phyloP scores from a whole-genome alignment of 495 filamentous ascomycete genomes.

The Immersiella caudata region DNA sequence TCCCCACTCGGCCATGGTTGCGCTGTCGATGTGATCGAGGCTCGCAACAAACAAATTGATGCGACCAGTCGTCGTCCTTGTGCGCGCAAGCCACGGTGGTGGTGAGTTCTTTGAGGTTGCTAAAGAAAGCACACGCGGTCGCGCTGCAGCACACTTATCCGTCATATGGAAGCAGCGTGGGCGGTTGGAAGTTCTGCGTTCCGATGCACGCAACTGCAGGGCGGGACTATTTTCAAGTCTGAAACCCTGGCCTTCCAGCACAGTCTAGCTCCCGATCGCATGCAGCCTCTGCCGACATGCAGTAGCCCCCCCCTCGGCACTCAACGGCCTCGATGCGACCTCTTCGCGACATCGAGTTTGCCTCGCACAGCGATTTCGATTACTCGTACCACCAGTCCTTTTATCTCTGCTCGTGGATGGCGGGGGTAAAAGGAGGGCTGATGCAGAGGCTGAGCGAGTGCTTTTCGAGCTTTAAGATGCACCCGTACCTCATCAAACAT shows the following conservation, averaged over 20 bases:
- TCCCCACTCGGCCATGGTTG: constrained; percentile 3
- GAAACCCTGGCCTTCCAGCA: constrained; percentile 14
- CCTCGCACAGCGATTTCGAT: neutral
- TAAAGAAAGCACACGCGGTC: constrained; percentile 30
- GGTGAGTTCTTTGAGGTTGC: constrained; percentile 11
- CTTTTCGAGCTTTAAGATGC: neutral
- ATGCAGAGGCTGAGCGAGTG: neutral
- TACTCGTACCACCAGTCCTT: neutral
- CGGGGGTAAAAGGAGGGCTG: too few relatives aligned
- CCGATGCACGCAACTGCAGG: constrained; percentile 26
- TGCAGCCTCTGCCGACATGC: constrained; percentile 12
- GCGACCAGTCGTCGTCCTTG: neutral
- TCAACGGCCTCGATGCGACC: neutral
- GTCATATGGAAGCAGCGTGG: constrained; percentile 17
- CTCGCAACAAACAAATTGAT: neutral
- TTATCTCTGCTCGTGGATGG: neutral
- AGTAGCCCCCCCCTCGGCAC: constrained; percentile 7
- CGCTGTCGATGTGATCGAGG: constrained; percentile 3
- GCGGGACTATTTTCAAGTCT: constrained; percentile 26
- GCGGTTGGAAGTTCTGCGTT: constrained; percentile 31
- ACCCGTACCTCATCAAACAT: constrained; percentile 16
- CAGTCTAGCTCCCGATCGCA: constrained; percentile 9
- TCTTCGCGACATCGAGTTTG: neutral
- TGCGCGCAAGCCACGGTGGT: neutral
- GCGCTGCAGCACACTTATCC: constrained; percentile 18